Conservation (phyloP, 352 stramenopile species). For the Phytophthora vignae region DNA sequence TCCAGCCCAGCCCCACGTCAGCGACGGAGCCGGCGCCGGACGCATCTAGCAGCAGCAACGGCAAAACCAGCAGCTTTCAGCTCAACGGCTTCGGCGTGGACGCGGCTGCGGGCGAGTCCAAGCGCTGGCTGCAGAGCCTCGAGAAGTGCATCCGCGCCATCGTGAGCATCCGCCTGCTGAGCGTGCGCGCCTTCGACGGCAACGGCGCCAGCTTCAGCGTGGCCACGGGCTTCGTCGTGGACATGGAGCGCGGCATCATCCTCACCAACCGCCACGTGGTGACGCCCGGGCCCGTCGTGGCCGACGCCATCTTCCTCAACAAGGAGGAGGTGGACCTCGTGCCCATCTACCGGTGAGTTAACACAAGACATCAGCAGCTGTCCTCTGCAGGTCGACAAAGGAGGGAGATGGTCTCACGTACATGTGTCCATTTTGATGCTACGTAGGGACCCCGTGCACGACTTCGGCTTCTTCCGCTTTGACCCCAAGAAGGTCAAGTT, state of each 20-base stretch:
- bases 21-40: background rate
- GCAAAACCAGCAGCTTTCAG: constrained; percentile 11
- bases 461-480: constrained; percentile 94
- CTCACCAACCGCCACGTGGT: constrained; percentile 95
- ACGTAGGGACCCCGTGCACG: constrained; percentile 86
- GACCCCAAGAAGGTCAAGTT: constrained; percentile 92
- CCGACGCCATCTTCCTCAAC: constrained; percentile 94
- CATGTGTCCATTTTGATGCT: too few species aligned
- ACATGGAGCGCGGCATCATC: constrained; percentile 88
- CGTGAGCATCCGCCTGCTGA: constrained; percentile 88
- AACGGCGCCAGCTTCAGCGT: constrained; percentile 88
- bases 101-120: constrained; percentile 53
- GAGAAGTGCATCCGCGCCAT: constrained; percentile 82
- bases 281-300: constrained; percentile 85
- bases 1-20: constrained; percentile 10
- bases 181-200: constrained; percentile 89
- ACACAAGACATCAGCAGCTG: background rate
- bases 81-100: constrained; percentile 53
- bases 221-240: constrained; percentile 93
- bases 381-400: background rate
- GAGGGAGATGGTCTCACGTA: background rate
- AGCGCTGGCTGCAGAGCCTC: constrained; percentile 75
- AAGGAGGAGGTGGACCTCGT: constrained; percentile 94
- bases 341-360: constrained; percentile 80
- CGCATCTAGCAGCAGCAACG: constrained; percentile 8